Base-by-base conservation (phyloP, 768 basidiomycete genomes). In the Boletellus ananas region DNA sequence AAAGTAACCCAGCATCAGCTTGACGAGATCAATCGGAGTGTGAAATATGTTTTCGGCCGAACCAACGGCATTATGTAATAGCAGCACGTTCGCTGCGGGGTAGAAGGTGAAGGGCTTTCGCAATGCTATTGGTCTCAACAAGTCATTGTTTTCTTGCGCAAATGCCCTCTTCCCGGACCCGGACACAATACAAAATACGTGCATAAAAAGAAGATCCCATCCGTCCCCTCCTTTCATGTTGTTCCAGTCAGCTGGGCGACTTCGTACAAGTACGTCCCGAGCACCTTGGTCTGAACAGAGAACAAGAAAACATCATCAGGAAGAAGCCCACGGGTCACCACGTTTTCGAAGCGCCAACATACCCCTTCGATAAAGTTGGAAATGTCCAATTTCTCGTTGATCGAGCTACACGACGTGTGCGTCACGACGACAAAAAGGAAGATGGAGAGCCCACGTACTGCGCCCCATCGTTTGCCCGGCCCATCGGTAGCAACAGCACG, bases 371-470 rank as follows among this genome's bases (percentile, higher is more conserved):
- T 85, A 70, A 85, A 96, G 74, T 98, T 98, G 42, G 81, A 83
- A 45, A 74, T 74, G 70, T 98, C 94, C 45, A 98, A 74, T 70
- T 98, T 98, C 77, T 97, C 95, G 67, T 95, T 94, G 11, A 89
- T 93, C 45, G 89, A 91, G 70, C 90, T 90, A 54, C 3, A 29
- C 9, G 29, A 6, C 9, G 16, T 6, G 20, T 49, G 35, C 50
- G 38, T 34, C 21, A 31, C 14, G 5, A 43, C 21, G 12, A 31
- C 23, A 11, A 39, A 4, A 5, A 25, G 23, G 23, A 25, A 23
- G 11, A 27, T 36, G 20, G 11, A 29, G 29, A 27, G 34, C 25
- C 1, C 10, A 81, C 87, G 56, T 62, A 91, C 86, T 93, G 91
- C 36, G 92, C 90, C 58, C 94, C 95, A 56, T 98, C 95, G 62